phyloP scores from a whole-genome alignment of 1,284 basidiomycete species.

The Apiotrichum veenhuisii region DNA sequence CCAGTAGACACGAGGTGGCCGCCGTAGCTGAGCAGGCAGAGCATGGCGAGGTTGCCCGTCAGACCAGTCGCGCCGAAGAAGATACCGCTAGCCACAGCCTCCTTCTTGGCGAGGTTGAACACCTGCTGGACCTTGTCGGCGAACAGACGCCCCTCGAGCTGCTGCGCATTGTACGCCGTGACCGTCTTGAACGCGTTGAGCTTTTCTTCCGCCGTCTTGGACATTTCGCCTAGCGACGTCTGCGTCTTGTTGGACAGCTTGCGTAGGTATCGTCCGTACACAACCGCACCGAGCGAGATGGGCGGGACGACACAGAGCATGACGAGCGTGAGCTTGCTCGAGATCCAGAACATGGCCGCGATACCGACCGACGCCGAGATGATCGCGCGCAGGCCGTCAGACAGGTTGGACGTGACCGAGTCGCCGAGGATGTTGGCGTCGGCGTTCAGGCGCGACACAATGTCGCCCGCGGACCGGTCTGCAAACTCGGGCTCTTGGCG shows the following conservation, averaged over 20 bases:
- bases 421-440: slow-evolving; percentile 95
- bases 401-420: slow-evolving; percentile 85
- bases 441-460: slow-evolving; percentile 82
- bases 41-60: slow-evolving; percentile 88
- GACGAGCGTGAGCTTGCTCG: slow-evolving; percentile 79
- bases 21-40: slow-evolving; percentile 87
- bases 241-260: slow-evolving; percentile 87
- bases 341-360: slow-evolving; percentile 94
- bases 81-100: slow-evolving; percentile 84
- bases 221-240: slow-evolving; percentile 91
- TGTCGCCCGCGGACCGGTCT: slow-evolving; percentile 89
- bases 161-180: slow-evolving; percentile 75
- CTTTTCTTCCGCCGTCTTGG: slow-evolving; percentile 85
- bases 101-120: slow-evolving; percentile 72
- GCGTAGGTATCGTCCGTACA: slow-evolving; percentile 92
- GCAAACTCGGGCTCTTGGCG: slow-evolving; percentile 89
- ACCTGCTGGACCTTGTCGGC: slow-evolving; percentile 61
- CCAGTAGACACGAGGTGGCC: slow-evolving; percentile 85
- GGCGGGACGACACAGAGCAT: slow-evolving; percentile 96
- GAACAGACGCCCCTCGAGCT: slow-evolving; percentile 63
- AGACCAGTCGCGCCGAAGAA: slow-evolving; percentile 92
- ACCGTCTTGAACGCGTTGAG: slow-evolving; percentile 90
- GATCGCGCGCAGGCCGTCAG: slow-evolving; percentile 76
- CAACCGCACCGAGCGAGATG: slow-evolving; percentile 89
- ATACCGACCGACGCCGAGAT: slow-evolving; percentile 87